Evolutionary conservation across 306 rosid genomes (phyloP), one percentile per base, ranked within the genome.

Genomic region (Calophaca sinica): DNA sequence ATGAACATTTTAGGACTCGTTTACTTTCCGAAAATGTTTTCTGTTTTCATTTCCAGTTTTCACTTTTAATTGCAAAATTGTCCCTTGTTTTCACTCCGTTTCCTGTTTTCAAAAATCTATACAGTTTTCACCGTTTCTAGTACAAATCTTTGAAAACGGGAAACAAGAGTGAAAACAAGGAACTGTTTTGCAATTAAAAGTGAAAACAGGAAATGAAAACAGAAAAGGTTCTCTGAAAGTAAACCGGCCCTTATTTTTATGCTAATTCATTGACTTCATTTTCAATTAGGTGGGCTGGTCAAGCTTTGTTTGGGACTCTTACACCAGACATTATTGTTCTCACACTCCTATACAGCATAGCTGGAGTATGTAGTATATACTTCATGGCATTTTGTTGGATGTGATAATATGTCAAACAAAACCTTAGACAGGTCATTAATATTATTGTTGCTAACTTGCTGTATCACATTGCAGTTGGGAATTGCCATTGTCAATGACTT

Each of bases 281-380:
- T 61, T 5, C n/a, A 5, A 53, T 61, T 32, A 96, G 99, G 99
- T 96, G 98, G 99, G 99, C 99, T 41, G 99, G 99, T 75, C 99
- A 96, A 73, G 98, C 98, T 84, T 86, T 96, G 81, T 96, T 96
- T 84, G 99, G 99, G 75, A 96, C 98, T 67, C 99, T 96, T 67
- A 84, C 93, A 62, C 92, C 96, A 28, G 99, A 94, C 55, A 84
- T 92, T 62, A 61, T 96, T 70, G 85, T 96, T 84, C 93, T 96
- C 70, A 92, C 99, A 13, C 83, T 92, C 55, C 80, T 96, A 75
- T 96, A 96, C 87, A 96, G 99, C 87, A 81, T 92, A 78, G 98
- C 99, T 50, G 99, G 99, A 58, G 99, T 96, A 96, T 63, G 98
- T 87, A 49, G 14, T 51, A 58, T 72, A 61, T 61, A 5, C 54